Evolutionary conservation across 2,329 filamentous ascomycete genomes (phyloP), one percentile per base, ranked within the genome.

Genomic region (Stromatinia cepivora): DNA sequence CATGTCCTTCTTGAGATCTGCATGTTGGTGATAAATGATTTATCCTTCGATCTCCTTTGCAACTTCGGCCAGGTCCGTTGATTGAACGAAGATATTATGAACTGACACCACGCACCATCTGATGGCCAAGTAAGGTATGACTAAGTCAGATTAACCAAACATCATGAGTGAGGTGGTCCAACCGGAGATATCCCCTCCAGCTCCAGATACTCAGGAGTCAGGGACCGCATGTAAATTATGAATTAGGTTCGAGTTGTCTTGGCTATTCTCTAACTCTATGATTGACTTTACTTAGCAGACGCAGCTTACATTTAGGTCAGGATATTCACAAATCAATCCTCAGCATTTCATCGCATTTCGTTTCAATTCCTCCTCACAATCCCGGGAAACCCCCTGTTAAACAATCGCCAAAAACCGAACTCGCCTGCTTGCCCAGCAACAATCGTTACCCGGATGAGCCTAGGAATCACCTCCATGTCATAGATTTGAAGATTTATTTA

Each of bases 21-120:
- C 54, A 57, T 57, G 31, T 13, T 57, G 53, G 53, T 57, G 20
- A 36, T 57, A n/a, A 39, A 36, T n/a, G 54, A 57, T n/a, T 57
- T 22, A 9, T 39, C 11, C 54, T n/a, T 22, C 54, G 31, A 57
- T 57, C 54, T 28, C 20, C 20, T 57, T 39, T 57, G 36, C 31
- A 10, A n/a, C 10, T n/a, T 36, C 54, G 54, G 54, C 54, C 54
- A 57, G 54, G 54, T 39, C 54, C 54, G 54, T 57, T 20, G 54
- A 57, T 36, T 57, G 54, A 22, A n/a, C 11, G 54, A 57, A 31
- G 54, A 34, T 34, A 39, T 22, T 22, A 22, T 36, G 53, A 54
- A n/a, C 39, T 56, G 31, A 31, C 31, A 56, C 53, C 15, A 39
- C 31, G 17, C 53, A 36, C 54, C 54, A 57, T 20, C 36, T 36